These are phyloP conservation scores for Sugiyamaella americana DNA, from an alignment of 805 yeast genomes.

Conservation along the genomic window DNA sequence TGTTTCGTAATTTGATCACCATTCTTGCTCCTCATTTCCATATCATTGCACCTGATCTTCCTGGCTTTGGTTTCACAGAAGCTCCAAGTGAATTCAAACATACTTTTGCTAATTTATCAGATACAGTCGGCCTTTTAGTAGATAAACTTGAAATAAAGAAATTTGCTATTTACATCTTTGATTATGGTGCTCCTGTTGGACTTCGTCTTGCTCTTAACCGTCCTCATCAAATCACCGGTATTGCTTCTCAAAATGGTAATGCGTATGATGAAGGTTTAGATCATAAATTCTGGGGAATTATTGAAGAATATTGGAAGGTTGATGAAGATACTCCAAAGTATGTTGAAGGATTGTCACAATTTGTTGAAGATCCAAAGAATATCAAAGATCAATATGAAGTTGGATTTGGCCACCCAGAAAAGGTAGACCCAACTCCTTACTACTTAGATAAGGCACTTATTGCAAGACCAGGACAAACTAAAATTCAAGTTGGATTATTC, in stretches of 20 bases:
- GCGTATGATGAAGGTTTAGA: slow-evolving; percentile 41
- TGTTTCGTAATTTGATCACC: slow-evolving; percentile 36
- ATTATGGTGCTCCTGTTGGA: too few species aligned
- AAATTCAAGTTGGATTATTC: slow-evolving; percentile 34
- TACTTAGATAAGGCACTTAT: too few species aligned
- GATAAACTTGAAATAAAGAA: too few species aligned
- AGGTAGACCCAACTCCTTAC: slow-evolving; percentile 36
- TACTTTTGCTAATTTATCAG: slow-evolving; percentile 34
- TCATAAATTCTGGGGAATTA: slow-evolving; percentile 35
- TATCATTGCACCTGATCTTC: slow-evolving; percentile 42
- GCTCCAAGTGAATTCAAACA: slow-evolving; percentile 27
- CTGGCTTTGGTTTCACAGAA: slow-evolving; percentile 38
- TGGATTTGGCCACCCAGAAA: slow-evolving; percentile 27
- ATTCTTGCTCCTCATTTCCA: slow-evolving; percentile 34
- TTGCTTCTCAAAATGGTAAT: slow-evolving; percentile 40
- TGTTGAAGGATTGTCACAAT: slow-evolving; percentile 14
- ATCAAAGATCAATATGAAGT: slow-evolving; percentile 29
- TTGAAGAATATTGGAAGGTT: slow-evolving; percentile 32
- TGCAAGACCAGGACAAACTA: slow-evolving; percentile 26
- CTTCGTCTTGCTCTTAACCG: slow-evolving; percentile 33
- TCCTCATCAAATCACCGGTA: too few species aligned
- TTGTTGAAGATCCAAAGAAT: too few species aligned
- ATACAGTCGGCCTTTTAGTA: too few species aligned
- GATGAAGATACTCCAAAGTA: slow-evolving; percentile 11
- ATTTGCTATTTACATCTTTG: too few species aligned